phyloP scores from a whole-genome alignment of 768 basidiomycete genomes.

The Lactarius trivialis region DNA sequence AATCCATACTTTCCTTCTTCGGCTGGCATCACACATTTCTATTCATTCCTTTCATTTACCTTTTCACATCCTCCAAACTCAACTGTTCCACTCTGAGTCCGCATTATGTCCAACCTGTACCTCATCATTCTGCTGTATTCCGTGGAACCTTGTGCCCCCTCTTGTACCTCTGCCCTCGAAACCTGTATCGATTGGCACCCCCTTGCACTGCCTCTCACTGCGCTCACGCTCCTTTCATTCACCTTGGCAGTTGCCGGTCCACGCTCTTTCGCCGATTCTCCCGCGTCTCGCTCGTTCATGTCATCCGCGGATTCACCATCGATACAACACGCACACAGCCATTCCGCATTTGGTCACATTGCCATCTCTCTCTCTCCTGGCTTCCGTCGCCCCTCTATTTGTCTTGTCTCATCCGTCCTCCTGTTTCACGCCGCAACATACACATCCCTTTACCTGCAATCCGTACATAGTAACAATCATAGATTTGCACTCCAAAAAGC shows the following conservation, averaged over 20 bases:
- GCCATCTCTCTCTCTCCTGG: slow-evolving; percentile 11
- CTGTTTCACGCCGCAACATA: slow-evolving; percentile 10
- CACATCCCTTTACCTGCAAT: slow-evolving; percentile 16
- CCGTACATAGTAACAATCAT: slow-evolving; percentile 17
- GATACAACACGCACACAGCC: slow-evolving; percentile 13
- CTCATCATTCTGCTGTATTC: slow-evolving; percentile 15
- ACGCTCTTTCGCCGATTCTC: slow-evolving; percentile 3
- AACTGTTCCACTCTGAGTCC: slow-evolving; percentile 6
- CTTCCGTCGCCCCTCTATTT: slow-evolving; percentile 1
- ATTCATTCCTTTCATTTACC: neutral
- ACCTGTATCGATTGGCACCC: slow-evolving; percentile 15
- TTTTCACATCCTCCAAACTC: slow-evolving; percentile 8
- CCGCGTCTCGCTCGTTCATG: slow-evolving; percentile 17
- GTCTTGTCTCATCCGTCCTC: slow-evolving; percentile 10
- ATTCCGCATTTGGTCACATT: slow-evolving; percentile 6
- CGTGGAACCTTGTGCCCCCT: slow-evolving; percentile 5
- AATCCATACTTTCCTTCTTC: slow-evolving; percentile 7
- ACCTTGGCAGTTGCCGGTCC: neutral
- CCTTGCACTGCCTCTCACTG: slow-evolving; percentile 13
- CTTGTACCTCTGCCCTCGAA: slow-evolving; percentile 9
- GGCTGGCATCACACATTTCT: slow-evolving; percentile 10
- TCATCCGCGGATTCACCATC: slow-evolving; percentile 10
- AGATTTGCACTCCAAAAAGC: slow-evolving; percentile 19
- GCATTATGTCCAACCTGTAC: slow-evolving; percentile 12
- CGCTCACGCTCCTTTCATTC: slow-evolving; percentile 13